Evolutionary conservation across 139 green algal genomes (phyloP).

Genomic region (Closterium sp.): DNA sequence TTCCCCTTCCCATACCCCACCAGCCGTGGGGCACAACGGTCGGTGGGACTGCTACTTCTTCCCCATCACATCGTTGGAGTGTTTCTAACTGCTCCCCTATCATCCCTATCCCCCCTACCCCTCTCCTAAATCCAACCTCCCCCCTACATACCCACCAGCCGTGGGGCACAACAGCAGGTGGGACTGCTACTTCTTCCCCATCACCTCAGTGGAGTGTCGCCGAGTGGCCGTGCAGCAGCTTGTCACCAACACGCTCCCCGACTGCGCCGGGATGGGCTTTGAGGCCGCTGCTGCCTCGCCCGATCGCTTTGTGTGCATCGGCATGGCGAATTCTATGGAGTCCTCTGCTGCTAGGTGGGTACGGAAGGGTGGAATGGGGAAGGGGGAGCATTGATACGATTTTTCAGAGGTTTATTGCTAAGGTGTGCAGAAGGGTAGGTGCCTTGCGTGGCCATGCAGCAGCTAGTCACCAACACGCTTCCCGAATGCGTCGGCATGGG

Average conservation of each 20-base stretch:
- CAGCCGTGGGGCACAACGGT: no score
- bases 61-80: no score
- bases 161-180: background rate
- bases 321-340: background rate
- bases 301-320: background rate
- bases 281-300: background rate
- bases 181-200: background rate
- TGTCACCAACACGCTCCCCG: background rate
- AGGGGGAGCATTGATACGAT: no score
- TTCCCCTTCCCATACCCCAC: background rate
- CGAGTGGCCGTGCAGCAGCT: background rate
- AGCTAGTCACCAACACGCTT: background rate
- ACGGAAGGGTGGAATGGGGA: no score
- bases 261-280: background rate
- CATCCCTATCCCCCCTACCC: no score
- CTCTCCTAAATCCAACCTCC: no score
- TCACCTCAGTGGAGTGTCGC: background rate
- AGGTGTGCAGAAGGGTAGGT: no score
- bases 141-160: no score
- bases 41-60: no score
- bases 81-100: no score
- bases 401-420: no score
- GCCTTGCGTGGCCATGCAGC: background rate
- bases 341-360: background rate
- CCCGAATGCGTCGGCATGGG: background rate